phyloP scores from a whole-genome alignment of 192 early-diverging fungal species.

The Pilaira anomala region DNA sequence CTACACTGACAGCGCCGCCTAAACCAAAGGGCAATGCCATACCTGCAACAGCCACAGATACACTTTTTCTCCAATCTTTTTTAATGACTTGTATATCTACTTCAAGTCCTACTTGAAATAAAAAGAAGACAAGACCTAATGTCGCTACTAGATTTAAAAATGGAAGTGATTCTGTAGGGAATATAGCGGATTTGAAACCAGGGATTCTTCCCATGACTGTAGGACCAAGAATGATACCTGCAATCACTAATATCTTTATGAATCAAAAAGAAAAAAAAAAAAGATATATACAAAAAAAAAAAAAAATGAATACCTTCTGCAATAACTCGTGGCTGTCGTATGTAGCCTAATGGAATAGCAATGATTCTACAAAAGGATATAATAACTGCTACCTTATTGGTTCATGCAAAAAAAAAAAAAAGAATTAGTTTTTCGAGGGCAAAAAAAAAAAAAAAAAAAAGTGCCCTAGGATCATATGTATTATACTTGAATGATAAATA shows the following conservation, averaged over 20 bases:
- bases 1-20: constrained; percentile 70
- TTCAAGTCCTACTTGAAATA: constrained; percentile 88
- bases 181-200: constrained; percentile 66
- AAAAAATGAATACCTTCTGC: too few relatives aligned
- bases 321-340: constrained; percentile 85
- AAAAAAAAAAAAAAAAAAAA: too few relatives aligned
- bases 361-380: constrained; percentile 69
- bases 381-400: constrained; percentile 59
- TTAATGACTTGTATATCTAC: constrained; percentile 65
- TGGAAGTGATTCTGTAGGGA: constrained; percentile 66
- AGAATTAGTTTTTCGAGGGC: too few relatives aligned
- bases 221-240: constrained; percentile 86
- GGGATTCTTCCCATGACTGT: constrained; percentile 76
- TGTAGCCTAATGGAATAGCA: constrained; percentile 51
- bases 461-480: too few relatives aligned
- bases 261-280: too few relatives aligned
- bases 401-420: too few relatives aligned
- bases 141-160: constrained; percentile 75
- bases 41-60: constrained; percentile 72
- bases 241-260: constrained; percentile 52
- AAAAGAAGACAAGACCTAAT: constrained; percentile 84
- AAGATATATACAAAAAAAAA: too few relatives aligned
- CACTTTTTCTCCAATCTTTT: constrained; percentile 47
- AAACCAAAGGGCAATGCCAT: constrained; percentile 81
- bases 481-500: constrained; percentile 80